A percentile compares a stretch with the other conserved stretches of the same genome.
Conservation (phyloP, 208 protist species). For the Wallacemonas sp. region DNA sequence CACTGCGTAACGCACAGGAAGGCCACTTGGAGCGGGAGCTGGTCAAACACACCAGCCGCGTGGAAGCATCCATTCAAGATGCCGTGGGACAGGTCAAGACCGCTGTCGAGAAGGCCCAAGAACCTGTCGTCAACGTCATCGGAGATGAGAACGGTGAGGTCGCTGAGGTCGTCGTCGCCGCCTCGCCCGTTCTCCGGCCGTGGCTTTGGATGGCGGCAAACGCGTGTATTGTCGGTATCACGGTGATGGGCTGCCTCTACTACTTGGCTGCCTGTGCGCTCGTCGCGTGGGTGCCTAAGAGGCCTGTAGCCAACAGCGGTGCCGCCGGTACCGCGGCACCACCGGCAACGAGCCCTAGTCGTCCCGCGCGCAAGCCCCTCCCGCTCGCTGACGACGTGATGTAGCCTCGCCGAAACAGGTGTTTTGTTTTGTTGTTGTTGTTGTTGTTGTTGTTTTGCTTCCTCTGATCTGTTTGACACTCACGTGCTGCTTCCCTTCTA, state of each 20-base stretch:
- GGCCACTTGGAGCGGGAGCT: slow-evolving; percentile 27
- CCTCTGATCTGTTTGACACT: no score
- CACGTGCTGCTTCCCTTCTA: no score
- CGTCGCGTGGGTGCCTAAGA: slow-evolving; percentile 68
- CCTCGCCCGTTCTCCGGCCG: background rate
- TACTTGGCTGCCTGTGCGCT: slow-evolving; percentile 71
- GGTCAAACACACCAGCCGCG: background rate
- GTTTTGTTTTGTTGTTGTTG: no score
- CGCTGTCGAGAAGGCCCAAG: background rate
- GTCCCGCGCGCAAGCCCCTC: slow-evolving; percentile 2
- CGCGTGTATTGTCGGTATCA: slow-evolving; percentile 28
- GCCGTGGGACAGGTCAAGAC: background rate
- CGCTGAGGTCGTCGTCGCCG: background rate
- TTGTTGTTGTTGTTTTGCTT: no score
- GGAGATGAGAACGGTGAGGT: background rate
- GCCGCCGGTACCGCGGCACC: background rate
- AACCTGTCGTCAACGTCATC: background rate
- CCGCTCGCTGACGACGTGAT: slow-evolving; percentile 4
- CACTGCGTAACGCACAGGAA: slow-evolving; percentile 27
- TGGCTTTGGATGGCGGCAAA: slow-evolving; percentile 54
- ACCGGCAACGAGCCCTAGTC: background rate
- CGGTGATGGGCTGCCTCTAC: slow-evolving; percentile 58
- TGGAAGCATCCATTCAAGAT: background rate
- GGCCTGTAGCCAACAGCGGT: background rate
- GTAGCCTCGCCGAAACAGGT: background rate